Evolutionary conservation across 805 yeast species (phyloP).

Genomic region (Monosporozyma aerobia): DNA sequence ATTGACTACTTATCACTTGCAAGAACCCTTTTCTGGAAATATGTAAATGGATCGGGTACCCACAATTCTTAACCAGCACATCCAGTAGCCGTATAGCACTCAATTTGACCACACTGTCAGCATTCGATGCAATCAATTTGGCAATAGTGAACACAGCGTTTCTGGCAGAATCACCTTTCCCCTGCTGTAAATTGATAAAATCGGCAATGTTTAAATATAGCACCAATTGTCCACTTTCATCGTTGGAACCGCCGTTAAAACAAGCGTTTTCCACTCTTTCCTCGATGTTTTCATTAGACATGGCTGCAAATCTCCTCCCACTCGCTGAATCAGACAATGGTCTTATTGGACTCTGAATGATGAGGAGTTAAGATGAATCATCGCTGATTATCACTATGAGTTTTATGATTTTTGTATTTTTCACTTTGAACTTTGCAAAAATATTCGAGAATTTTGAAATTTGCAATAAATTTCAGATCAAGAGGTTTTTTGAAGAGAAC

Average conservation of each 20-base stretch:
- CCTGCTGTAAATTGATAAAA: constrained; percentile 82
- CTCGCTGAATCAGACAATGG: too few species aligned
- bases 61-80: constrained; percentile 90
- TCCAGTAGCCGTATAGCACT: constrained; percentile 76
- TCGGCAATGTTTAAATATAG: constrained; percentile 87
- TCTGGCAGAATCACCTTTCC: constrained; percentile 57
- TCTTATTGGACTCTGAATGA: too few species aligned
- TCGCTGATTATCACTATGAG: too few species aligned
- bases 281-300: not conserved
- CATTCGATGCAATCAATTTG: constrained; percentile 44
- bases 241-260: constrained; percentile 59
- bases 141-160: constrained; percentile 86
- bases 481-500: not conserved
- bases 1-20: constrained; percentile 80
- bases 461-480: not conserved
- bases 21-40: constrained; percentile 87
- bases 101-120: constrained; percentile 67
- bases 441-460: not conserved
- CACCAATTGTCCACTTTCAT: constrained; percentile 56
- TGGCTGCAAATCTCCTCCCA: not conserved
- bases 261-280: constrained; percentile 55
- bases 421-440: not conserved
- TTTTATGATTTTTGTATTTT: too few species aligned
- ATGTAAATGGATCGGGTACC: constrained; percentile 91
- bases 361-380: too few species aligned